phyloP scores from a whole-genome alignment of 495 filamentous ascomycete species.

The Rostrohypoxylon terebratum region DNA sequence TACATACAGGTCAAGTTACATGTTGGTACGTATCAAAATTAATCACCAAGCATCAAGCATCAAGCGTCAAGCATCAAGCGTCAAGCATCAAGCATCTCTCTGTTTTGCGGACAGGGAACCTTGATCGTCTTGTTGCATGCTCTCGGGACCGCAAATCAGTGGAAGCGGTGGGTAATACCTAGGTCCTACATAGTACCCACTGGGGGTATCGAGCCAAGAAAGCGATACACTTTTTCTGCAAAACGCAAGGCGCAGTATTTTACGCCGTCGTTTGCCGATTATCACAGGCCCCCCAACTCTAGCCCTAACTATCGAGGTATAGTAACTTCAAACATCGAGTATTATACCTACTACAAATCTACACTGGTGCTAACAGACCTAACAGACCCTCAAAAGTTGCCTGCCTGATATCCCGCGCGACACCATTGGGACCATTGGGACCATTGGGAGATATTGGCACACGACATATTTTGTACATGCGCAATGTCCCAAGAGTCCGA shows the following conservation, averaged over 20 bases:
- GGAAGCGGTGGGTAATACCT: background rate
- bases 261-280: constrained; percentile 35
- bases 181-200: no score
- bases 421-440: constrained; percentile 10
- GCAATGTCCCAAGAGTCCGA: constrained; percentile 14
- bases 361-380: background rate
- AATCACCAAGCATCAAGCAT: no score
- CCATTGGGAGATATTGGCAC: constrained; percentile 4
- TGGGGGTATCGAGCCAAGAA: constrained; percentile 24
- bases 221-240: constrained; percentile 11
- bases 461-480: constrained; percentile 26
- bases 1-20: background rate
- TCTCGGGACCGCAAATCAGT: constrained; percentile 14
- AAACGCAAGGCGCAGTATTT: constrained; percentile 38
- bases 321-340: constrained; percentile 5
- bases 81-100: background rate
- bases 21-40: no score
- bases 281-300: constrained; percentile 3
- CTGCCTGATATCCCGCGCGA: background rate
- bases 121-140: constrained; percentile 30
- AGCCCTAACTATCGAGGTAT: background rate
- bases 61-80: background rate
- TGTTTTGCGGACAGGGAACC: background rate
- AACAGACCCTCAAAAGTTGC: no score
- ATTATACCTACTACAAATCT: background rate